Evolutionary conservation across 306 rosid genomes (phyloP), one percentile per base, ranked within the genome.

Genomic region (Cucumis hystrix): DNA sequence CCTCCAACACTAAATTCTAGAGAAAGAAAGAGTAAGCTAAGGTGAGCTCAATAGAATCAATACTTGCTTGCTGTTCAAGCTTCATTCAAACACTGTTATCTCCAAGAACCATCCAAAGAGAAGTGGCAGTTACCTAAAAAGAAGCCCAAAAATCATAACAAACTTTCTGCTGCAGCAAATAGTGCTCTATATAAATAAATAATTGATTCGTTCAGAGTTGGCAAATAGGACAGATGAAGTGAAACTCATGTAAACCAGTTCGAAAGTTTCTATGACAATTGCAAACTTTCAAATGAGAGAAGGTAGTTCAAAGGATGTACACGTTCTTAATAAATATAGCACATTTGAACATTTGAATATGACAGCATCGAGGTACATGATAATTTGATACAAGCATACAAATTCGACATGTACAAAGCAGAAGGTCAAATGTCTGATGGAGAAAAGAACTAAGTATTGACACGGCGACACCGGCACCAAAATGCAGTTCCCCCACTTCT

Each of bases 401-500:
- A 23, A 69, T 45, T 45, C 20, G 0, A 23, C 18, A 69, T 69
- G 37, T 45, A 23, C 58, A 69, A 69, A 45, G 39, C 9, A 45
- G 57, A 69, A 71, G 43, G 7, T 13, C 78, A 74, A n/a, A 55
- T 52, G 15, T 56, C 57, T n/a, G 51, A 74, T 51, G 47, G 37
- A 30, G 62, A 40, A 60, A 47, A 51, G 30, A 56, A 62, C 23
- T 43, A 80, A 75, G 59, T 87, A 84, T 90, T 71, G 74, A 90
- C 89, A 74, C 75, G 94, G 33, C 20, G 83, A 85, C 98, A 94
- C 63, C 89, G 88, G 76, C 97, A 88, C 99, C 98, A 92, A 71
- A 90, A 89, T 25, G 97, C 97, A 79, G 97, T 92, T 30, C 99
- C 97, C 40, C 97, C 97, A 76, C 97, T 82, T 82, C 86, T 85